These are phyloP conservation scores for Coniochaeta ligniaria DNA, from an alignment of 2,329 filamentous ascomycete genomes.

Conservation along the genomic window DNA sequence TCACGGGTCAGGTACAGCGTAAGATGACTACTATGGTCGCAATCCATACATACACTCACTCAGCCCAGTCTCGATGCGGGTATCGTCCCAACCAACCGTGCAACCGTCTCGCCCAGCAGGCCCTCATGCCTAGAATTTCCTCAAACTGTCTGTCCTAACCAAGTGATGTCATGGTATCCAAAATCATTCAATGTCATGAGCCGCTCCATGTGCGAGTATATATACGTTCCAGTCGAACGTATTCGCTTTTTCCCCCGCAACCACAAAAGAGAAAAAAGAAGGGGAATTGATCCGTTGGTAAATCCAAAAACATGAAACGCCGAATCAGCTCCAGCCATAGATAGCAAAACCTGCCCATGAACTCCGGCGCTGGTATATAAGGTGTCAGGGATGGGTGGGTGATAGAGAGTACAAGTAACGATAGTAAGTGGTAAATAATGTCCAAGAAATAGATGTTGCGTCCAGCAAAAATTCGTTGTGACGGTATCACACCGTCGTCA, in stretches of 20 bases:
- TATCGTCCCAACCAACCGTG: background rate
- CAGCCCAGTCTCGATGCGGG: background rate
- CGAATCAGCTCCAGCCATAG: background rate
- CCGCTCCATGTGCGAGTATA: background rate
- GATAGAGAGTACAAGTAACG: background rate
- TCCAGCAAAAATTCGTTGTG: background rate
- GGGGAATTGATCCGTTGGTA: background rate
- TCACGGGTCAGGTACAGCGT: background rate
- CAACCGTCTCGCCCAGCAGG: background rate
- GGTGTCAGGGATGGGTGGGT: background rate
- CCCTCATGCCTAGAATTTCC: background rate
- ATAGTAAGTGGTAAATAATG: background rate
- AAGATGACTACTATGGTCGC: no score
- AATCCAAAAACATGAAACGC: background rate
- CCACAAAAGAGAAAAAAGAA: background rate
- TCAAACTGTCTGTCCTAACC: background rate
- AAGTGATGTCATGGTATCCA: background rate
- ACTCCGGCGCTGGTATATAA: constrained; percentile 1
- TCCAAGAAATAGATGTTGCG: background rate
- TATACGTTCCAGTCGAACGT: background rate
- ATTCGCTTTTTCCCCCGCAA: background rate
- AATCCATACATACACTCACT: background rate
- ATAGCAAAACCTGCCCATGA: background rate
- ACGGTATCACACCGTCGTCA: background rate
- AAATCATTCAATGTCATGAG: background rate